Base-by-base conservation (phyloP, 805 yeast species). In the Ogataea paradorogensis region DNA sequence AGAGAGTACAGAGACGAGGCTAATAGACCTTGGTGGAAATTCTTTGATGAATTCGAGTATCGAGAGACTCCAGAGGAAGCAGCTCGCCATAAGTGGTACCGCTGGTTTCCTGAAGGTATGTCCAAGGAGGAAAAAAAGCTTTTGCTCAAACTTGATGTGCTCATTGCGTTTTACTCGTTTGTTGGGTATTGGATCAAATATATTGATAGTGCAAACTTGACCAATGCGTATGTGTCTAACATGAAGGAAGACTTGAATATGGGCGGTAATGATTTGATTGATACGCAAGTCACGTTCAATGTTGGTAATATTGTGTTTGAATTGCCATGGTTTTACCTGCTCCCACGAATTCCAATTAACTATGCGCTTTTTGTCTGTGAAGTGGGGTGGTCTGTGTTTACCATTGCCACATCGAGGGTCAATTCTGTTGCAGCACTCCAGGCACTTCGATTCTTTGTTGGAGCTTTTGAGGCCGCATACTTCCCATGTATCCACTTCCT, bases 141-240 rank as follows among this genome's bases (percentile, higher is more conserved):
- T 26, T 53, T 78, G 11, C 57, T 66, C 46, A 82, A 82, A 53
- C 55, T 81, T 23, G 88, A 82, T 51, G 45, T 77, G 9, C 53
- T 78, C 24, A 61, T 83, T 35, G 68, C 79, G n/a, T 64, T 70
- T 31, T 76, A 77, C 47, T 68, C 82, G 0, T 73, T 79, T 56
- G 59, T 78, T 42, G 78, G 78, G 1, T 81, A 81, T 58, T 83
- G 84, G 84, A 76, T 82, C 39, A 82, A 82, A 55, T 76, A 78
- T 39, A 62, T 83, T 34, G 88, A 83, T 53, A 71, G 70, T 40
- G 66, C 75, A 32, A 82, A 82, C 55, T 62, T 78, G 39, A 74
- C 69, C 45, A 80, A 80, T 52, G 89, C 87, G 1, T 82, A 80
- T 53, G 82, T 79, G 31, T 74, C 82, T 10, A 81, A 83, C 13